A percentile compares a stretch with the other conserved stretches of the same genome.
phyloP scores from a whole-genome alignment of 192 early-diverging fungal genomes.

The Phlyctochytrium bullatum region DNA sequence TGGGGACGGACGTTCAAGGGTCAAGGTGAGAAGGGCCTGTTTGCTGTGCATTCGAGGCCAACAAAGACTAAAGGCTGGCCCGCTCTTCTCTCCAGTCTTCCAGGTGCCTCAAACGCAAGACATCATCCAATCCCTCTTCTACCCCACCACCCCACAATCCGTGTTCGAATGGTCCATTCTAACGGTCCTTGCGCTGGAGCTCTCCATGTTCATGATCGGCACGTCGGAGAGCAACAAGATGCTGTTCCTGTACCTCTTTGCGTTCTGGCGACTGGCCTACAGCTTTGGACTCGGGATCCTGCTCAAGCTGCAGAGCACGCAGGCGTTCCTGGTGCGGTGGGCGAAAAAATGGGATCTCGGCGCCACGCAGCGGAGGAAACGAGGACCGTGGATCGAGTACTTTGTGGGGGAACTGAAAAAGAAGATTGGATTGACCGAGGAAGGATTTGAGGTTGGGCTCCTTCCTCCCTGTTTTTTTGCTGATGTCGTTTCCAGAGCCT shows the following conservation, averaged over 20 bases:
- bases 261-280: conserved; percentile 86
- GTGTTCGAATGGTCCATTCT: conserved; percentile 73
- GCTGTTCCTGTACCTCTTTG: conserved; percentile 71
- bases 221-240: conserved; percentile 13
- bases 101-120: conserved; percentile 73
- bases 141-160: conserved; percentile 64
- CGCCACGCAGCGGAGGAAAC: conserved; percentile 25
- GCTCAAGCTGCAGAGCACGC: conserved; percentile 76
- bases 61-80: too few relatives aligned
- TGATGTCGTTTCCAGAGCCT: conserved; percentile 41
- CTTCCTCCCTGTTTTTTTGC: conserved; percentile 6
- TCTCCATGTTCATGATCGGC: conserved; percentile 60
- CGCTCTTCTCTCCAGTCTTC: conserved; percentile 52
- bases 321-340: conserved; percentile 65
- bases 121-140: conserved; percentile 74
- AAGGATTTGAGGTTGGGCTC: conserved; percentile 64
- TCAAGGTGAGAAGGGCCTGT: conserved; percentile 2
- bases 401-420: conserved; percentile 29
- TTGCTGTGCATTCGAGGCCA: too few relatives aligned
- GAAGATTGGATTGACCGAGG: conserved; percentile 36
- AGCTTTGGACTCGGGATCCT: conserved; percentile 84
- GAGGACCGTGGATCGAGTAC: conserved; percentile 32
- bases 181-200: conserved; percentile 52
- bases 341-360: conserved; percentile 65
- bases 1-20: conserved; percentile 7